Conservation (phyloP, 2,329 filamentous ascomycete genomes). For the Colletotrichum lentis region DNA sequence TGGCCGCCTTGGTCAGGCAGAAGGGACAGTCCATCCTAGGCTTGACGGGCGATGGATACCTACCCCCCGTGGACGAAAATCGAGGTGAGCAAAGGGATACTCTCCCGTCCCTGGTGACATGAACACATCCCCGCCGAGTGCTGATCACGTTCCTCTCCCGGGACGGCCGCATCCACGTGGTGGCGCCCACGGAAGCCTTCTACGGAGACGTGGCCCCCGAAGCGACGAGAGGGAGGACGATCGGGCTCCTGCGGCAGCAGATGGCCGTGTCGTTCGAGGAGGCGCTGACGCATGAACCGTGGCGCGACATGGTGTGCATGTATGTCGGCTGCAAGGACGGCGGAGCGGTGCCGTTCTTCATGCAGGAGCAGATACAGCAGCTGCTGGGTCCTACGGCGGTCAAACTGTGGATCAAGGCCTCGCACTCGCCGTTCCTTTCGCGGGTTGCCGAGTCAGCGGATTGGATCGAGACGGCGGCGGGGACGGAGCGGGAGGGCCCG, state of each 20-base stretch:
- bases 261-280: conserved; percentile 37
- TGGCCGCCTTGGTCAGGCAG: conserved; percentile 46
- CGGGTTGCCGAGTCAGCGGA: conserved; percentile 17
- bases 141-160: conserved; percentile 9
- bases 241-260: conserved; percentile 19
- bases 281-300: conserved; percentile 41
- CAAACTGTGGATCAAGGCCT: background rate
- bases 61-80: conserved; percentile 43
- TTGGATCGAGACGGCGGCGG: conserved; percentile 5
- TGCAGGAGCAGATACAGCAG: conserved; percentile 39
- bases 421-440: conserved; percentile 32
- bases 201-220: conserved; percentile 40
- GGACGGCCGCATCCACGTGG: conserved; percentile 18
- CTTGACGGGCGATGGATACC: conserved; percentile 33
- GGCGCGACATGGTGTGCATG: conserved; percentile 42
- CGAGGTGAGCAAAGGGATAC: conserved; percentile 33
- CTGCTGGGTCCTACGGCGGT: conserved; percentile 6
- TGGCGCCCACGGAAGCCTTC: conserved; percentile 34
- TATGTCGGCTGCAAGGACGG: conserved; percentile 43
- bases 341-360: conserved; percentile 38
- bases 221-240: conserved; percentile 19
- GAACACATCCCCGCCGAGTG: too few relatives aligned
- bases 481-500: background rate
- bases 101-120: background rate
- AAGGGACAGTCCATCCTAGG: conserved; percentile 39